phyloP scores from a whole-genome alignment of 2,329 filamentous ascomycete genomes.

The Talaromyces sp. region DNA sequence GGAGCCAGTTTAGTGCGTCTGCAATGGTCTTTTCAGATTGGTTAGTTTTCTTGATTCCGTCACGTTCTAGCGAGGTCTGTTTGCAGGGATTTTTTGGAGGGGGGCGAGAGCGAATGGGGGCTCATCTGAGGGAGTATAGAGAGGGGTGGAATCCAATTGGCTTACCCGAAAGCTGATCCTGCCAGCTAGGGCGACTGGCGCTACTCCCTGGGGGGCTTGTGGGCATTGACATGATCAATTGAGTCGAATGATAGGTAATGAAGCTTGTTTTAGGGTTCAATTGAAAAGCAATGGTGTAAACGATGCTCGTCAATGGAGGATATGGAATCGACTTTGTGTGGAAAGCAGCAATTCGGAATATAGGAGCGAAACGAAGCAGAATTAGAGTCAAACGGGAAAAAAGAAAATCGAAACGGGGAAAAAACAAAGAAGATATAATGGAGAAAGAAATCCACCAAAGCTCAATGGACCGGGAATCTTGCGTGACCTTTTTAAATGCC shows the following conservation, averaged over 20 bases:
- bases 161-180: conserved; percentile 61
- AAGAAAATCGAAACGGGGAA: conserved; percentile 4
- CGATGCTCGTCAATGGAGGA: neutral
- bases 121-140: conserved; percentile 9
- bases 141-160: conserved; percentile 1
- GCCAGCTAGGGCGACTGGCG: conserved; percentile 50
- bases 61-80: neutral
- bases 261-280: conserved; percentile 11
- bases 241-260: conserved; percentile 1
- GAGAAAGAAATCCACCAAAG: conserved; percentile 13
- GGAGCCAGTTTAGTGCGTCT: conserved; percentile 54
- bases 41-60: neutral
- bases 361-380: neutral
- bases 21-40: conserved; percentile 57
- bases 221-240: conserved; percentile 27
- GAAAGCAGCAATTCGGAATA: neutral
- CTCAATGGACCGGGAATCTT: conserved; percentile 20
- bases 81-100: neutral
- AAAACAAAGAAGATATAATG: conserved; percentile 12
- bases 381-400: conserved; percentile 1
- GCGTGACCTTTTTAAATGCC: conserved; percentile 20
- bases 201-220: conserved; percentile 27
- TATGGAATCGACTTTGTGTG: neutral
- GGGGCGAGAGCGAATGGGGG: neutral
- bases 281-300: conserved; percentile 9